phyloP scores from a whole-genome alignment of 768 basidiomycete genomes.

The Pluteus cervinus region DNA sequence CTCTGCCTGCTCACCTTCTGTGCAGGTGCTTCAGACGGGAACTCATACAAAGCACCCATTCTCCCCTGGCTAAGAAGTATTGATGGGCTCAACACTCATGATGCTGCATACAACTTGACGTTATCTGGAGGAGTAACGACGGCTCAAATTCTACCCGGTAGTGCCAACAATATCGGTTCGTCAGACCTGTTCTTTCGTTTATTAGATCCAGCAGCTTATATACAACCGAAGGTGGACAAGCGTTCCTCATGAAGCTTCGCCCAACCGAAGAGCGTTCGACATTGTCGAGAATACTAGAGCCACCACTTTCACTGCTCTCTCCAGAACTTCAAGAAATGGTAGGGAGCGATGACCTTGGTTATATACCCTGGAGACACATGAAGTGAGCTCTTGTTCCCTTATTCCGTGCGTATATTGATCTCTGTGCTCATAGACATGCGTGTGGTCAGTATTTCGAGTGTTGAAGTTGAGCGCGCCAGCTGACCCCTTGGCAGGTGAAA shows the following conservation, averaged over 20 bases:
- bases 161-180: conserved; percentile 47
- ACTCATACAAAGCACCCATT: conserved; percentile 43
- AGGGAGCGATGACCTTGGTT: conserved; percentile 25
- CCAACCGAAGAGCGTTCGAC: conserved; percentile 65
- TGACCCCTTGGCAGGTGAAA: conserved; percentile 38
- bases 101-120: conserved; percentile 43
- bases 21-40: conserved; percentile 40
- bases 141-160: conserved; percentile 61
- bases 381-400: conserved; percentile 36
- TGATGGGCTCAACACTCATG: conserved; percentile 68
- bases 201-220: neutral
- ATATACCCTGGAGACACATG: conserved; percentile 66
- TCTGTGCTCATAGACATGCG: conserved; percentile 44
- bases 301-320: conserved; percentile 51
- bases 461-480: too few relatives aligned
- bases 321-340: too few relatives aligned
- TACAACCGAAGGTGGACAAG: conserved; percentile 55
- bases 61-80: conserved; percentile 57
- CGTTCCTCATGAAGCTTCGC: conserved; percentile 72
- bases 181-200: neutral
- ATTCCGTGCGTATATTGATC: neutral
- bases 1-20: neutral
- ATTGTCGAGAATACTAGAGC: conserved; percentile 65
- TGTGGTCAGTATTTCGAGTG: conserved; percentile 46
- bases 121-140: conserved; percentile 66